A percentile compares a stretch with the other conserved stretches of the same genome.
Conservation (phyloP, 495 filamentous ascomycete species). For the Penicillium parvum region DNA sequence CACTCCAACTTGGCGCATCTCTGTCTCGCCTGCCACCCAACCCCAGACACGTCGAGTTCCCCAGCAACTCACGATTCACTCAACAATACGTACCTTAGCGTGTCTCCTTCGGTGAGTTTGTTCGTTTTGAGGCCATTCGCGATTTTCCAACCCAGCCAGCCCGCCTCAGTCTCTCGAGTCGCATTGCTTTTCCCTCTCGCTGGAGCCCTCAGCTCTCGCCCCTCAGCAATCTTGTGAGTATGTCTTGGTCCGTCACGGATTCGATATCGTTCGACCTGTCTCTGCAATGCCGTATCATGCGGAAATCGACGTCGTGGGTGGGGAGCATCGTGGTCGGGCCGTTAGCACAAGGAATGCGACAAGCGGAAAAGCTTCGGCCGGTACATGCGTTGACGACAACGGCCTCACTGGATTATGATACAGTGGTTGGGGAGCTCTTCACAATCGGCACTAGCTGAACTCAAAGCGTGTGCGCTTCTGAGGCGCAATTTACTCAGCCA, state of each 20-base stretch:
- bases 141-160: constrained; percentile 13
- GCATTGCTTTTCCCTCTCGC: constrained; percentile 15
- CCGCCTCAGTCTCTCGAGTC: constrained; percentile 13
- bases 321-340: constrained; percentile 6
- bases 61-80: constrained; percentile 5
- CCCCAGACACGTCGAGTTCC: constrained; percentile 12
- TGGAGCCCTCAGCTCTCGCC: no score
- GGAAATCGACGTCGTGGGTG: constrained; percentile 5
- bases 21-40: constrained; percentile 12
- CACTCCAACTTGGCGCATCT: constrained; percentile 29
- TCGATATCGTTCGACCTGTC: no score
- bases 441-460: no score
- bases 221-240: no score
- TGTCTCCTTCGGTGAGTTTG: constrained; percentile 19
- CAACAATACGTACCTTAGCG: not conserved
- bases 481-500: not conserved
- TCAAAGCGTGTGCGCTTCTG: no score
- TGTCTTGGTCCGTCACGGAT: no score
- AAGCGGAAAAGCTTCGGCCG: constrained; percentile 6
- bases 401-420: no score
- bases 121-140: constrained; percentile 13
- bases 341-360: constrained; percentile 17
- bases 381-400: not conserved
- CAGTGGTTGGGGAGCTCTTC: no score
- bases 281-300: no score